Evolutionary conservation across 192 early-diverging fungal genomes (phyloP), one percentile per base, ranked within the genome.

Genomic region (Podila minutissima): DNA sequence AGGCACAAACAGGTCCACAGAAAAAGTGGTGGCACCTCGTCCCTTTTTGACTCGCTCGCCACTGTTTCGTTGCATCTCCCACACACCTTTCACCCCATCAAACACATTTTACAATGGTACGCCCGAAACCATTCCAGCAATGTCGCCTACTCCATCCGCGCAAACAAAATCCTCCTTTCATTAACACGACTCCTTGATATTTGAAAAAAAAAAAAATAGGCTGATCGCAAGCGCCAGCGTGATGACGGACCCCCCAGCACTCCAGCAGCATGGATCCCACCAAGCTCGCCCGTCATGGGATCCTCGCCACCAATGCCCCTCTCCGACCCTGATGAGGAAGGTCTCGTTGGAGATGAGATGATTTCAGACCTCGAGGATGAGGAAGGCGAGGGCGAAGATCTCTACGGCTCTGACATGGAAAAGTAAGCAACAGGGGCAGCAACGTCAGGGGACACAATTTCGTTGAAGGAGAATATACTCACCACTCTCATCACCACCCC

Each of bases 331-430:
- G 84, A 84, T 51, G 83, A 74, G n/a, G 82, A 72, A 60, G 77
- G 82, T 33, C 62, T 83, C 24, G 67, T 86, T 17, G 89, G 87
- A 22, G 87, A 89, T 35, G 90, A 91, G 57, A 50, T 86, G 48
- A 74, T 86, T 19, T 83, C 85, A 31, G 91, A 92, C 20, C 22
- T 85, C 32, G 86, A 87, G 13, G 74, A 83, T 32, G 86, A 83
- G 37, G 77, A 89, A 41, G 86, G 90, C 41, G 91, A 93, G 32
- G 98, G 97, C 17, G 95, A 96, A 75, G 96, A 99, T 85, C 86
- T 99, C 73, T 97, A 96, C 87, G 94, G 92, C 15, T 91, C 91
- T 24, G 88, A 89, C 59, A 90, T 97, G 87, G 94, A 95, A 68
- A 88, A 86, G 94, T 96, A 88, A 72, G 83, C 62, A 37, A 37